Conservation (phyloP, 768 basidiomycete species). For the Termitomyces sp. region DNA sequence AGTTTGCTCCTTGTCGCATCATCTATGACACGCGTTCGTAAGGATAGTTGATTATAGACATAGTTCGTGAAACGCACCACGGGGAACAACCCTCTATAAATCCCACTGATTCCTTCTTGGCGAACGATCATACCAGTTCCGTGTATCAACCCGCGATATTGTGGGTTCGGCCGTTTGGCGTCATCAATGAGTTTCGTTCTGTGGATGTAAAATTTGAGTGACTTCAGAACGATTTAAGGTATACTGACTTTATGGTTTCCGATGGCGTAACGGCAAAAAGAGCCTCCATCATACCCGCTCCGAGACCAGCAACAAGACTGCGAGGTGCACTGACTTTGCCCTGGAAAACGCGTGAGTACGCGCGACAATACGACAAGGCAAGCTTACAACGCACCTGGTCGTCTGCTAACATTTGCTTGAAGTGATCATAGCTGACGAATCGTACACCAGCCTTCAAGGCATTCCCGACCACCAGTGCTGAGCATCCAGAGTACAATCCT, state of each 20-base stretch:
- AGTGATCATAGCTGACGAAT: constrained; percentile 92
- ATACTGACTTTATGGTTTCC: constrained; percentile 92
- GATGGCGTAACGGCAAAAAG: constrained; percentile 94
- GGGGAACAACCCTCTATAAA: constrained; percentile 90
- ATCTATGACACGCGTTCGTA: constrained; percentile 49
- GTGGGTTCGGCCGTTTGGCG: constrained; percentile 77
- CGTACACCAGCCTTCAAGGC: constrained; percentile 92
- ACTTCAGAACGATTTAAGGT: not conserved
- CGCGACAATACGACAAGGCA: not conserved
- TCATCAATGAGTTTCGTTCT: constrained; percentile 99
- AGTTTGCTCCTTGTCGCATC: constrained; percentile 98
- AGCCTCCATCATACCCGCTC: constrained; percentile 90
- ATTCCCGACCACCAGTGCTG: constrained; percentile 88
- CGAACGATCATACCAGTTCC: constrained; percentile 76
- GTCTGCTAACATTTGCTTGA: constrained; percentile 82
- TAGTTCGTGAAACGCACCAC: constrained; percentile 54
- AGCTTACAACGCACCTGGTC: constrained; percentile 52
- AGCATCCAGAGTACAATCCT: constrained; percentile 92
- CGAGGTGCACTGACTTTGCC: constrained; percentile 87
- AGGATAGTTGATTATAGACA: not conserved
- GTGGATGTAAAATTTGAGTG: not conserved
- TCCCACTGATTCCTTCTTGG: constrained; percentile 79
- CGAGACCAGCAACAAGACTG: constrained; percentile 78
- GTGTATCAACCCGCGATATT: constrained; percentile 83
- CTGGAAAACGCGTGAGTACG: constrained; percentile 30